Conservation (phyloP, 2,329 filamentous ascomycete genomes). For the Fonsecaea pedrosoi region DNA sequence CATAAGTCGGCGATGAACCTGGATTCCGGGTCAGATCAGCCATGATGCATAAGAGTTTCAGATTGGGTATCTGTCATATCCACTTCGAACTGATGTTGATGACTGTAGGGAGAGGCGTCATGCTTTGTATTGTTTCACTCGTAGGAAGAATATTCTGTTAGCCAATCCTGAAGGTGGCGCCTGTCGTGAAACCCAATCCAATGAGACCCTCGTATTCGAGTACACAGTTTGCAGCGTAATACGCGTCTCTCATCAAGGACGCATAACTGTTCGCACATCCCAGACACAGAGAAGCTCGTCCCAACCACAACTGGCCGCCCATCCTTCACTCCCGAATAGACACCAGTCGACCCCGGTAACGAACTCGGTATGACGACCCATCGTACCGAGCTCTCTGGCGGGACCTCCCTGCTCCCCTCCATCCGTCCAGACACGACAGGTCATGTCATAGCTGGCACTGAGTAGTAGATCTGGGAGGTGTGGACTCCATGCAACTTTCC, state of each 20-base stretch:
- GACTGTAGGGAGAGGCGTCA: background rate
- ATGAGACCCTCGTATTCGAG: background rate
- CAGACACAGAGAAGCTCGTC: slow-evolving; percentile 89
- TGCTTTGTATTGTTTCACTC: slow-evolving; percentile 3
- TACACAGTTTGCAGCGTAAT: slow-evolving; percentile 4
- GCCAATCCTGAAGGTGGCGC: slow-evolving; percentile 9
- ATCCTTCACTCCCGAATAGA: slow-evolving; percentile 90
- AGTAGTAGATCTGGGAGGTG: slow-evolving; percentile 88
- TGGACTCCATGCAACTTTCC: slow-evolving; percentile 87
- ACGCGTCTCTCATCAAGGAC: slow-evolving; percentile 12
- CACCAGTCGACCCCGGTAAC: slow-evolving; percentile 98
- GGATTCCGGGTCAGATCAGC: slow-evolving; percentile 22
- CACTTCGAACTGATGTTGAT: background rate
- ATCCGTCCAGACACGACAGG: slow-evolving; percentile 90
- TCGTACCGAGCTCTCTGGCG: slow-evolving; percentile 74
- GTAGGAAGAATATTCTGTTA: slow-evolving; percentile 9
- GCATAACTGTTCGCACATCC: slow-evolving; percentile 78
- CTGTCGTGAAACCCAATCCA: slow-evolving; percentile 8
- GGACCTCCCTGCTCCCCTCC: slow-evolving; percentile 58
- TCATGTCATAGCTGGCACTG: slow-evolving; percentile 97
- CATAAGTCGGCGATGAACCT: slow-evolving; percentile 24
- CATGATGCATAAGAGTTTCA: slow-evolving; percentile 13
- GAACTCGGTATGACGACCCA: slow-evolving; percentile 95
- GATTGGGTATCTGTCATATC: slow-evolving; percentile 15
- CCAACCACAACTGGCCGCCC: slow-evolving; percentile 95